Evolutionary conservation across 1,139 yeast species (phyloP).

Genomic region (Trichomonascaceae sp.): DNA sequence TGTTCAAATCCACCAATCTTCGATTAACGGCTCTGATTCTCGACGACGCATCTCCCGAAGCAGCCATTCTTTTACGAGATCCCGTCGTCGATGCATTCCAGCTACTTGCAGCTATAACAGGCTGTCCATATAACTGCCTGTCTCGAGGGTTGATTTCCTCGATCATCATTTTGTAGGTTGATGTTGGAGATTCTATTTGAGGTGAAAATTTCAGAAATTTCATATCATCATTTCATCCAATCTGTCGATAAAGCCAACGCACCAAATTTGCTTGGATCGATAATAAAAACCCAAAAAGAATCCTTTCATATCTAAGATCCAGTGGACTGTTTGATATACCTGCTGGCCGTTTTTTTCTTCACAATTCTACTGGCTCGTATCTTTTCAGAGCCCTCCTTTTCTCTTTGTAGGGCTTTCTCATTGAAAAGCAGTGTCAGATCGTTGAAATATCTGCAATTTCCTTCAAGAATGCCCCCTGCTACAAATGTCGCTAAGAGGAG

Average conservation of each 20-base stretch:
- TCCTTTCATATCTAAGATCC: neutral
- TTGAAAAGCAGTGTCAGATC: neutral
- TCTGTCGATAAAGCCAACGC: neutral
- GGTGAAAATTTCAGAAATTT: neutral
- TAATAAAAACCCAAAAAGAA: neutral
- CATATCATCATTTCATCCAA: neutral
- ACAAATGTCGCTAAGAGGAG: neutral
- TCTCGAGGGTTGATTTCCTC: neutral
- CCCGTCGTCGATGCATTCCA: neutral
- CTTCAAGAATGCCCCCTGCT: neutral
- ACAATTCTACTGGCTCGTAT: neutral
- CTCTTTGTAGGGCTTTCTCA: neutral
- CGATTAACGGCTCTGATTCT: conserved; percentile 26
- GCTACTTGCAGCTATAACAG: neutral
- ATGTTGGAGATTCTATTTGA: neutral
- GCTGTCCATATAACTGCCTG: neutral
- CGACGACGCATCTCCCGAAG: conserved; percentile 23
- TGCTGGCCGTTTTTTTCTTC: neutral
- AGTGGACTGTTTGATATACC: neutral
- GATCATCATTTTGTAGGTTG: neutral
- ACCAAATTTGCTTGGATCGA: neutral
- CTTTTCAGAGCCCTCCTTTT: neutral
- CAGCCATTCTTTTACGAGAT: conserved; percentile 7
- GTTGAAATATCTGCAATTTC: neutral
- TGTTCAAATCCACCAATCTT: conserved; percentile 36